These are phyloP conservation scores for Trichomonas tenax DNA, from an alignment of 208 protist genomes.

Conservation along the genomic window DNA sequence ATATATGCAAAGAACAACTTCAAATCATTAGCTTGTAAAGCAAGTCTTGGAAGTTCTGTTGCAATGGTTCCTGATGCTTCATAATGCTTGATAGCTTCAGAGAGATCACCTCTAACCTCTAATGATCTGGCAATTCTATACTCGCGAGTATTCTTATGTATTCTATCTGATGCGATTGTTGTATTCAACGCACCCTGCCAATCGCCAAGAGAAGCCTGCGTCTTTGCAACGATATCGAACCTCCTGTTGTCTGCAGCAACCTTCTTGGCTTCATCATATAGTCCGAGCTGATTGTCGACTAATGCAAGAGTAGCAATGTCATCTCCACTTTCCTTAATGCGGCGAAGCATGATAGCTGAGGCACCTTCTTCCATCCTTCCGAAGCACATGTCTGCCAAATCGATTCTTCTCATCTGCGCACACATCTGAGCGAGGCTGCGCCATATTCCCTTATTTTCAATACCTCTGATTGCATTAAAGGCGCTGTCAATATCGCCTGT, in stretches of 20 bases:
- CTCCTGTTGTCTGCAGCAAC: neutral
- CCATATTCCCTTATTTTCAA: neutral
- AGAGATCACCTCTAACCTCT: neutral
- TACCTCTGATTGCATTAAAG: neutral
- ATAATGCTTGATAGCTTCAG: neutral
- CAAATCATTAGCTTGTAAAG: constrained; percentile 7
- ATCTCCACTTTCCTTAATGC: neutral
- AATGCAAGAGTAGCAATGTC: neutral
- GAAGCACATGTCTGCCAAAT: neutral
- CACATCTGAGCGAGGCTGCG: neutral
- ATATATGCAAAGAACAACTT: neutral
- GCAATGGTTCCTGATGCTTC: neutral
- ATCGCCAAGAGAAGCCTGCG: neutral
- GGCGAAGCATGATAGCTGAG: neutral
- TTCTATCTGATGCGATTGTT: neutral
- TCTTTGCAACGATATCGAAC: neutral
- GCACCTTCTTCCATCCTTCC: neutral
- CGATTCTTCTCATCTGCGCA: neutral
- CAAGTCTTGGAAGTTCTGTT: neutral
- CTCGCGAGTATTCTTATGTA: neutral
- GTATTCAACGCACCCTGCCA: neutral
- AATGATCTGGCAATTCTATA: neutral
- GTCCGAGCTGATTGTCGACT: neutral
- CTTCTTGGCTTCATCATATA: neutral
- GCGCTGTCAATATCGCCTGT: neutral